A percentile compares a stretch with the other conserved stretches of the same genome.
Conservation (phyloP, 2,329 filamentous ascomycete species). For the Bipolaris victoriae region DNA sequence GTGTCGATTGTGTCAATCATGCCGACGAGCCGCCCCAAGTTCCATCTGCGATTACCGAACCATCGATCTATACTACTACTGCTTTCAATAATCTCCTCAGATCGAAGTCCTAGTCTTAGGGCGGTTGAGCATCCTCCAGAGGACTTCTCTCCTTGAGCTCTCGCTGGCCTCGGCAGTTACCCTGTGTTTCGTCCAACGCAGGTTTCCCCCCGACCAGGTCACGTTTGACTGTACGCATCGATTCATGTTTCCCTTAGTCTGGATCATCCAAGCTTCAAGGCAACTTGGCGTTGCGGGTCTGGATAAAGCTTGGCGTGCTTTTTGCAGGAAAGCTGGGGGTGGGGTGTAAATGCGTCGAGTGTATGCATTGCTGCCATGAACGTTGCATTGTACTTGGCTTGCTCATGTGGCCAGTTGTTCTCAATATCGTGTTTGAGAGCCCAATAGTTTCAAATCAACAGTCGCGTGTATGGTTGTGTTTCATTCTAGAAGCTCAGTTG, state of each 20-base stretch:
- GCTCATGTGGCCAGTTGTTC: no score
- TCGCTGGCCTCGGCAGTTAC: no score
- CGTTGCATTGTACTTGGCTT: no score
- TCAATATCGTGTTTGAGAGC: no score
- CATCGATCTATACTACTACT: not conserved
- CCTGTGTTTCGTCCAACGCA: not conserved
- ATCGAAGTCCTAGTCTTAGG: not conserved
- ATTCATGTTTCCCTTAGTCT: no score
- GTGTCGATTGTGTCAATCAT: no score
- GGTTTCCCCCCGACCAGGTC: no score
- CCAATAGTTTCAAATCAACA: no score
- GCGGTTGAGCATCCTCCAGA: not conserved
- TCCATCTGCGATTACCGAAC: not conserved
- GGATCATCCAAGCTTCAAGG: not conserved
- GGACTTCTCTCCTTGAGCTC: not conserved
- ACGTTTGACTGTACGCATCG: no score
- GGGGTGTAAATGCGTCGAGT: not conserved
- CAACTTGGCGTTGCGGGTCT: not conserved
- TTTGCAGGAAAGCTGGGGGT: not conserved
- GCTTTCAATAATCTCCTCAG: not conserved
- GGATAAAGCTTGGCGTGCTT: not conserved
- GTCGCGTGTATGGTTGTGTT: no score
- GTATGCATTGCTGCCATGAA: no score
- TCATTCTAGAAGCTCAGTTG: no score
- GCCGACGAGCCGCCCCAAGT: not conserved